Conservation (phyloP, 768 basidiomycete genomes). For the Leccinum sublutescens region DNA sequence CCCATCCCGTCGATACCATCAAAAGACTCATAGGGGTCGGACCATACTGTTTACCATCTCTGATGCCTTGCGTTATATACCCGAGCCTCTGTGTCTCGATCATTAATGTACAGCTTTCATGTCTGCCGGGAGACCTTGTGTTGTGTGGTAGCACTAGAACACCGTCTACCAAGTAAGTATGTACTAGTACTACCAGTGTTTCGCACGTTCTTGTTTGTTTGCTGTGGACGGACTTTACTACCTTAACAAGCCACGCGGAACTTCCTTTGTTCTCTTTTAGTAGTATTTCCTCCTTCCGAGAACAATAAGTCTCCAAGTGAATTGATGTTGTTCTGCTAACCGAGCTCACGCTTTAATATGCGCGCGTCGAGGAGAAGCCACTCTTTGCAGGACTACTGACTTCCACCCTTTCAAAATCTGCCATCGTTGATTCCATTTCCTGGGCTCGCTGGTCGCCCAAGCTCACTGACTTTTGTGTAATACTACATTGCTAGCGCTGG, state of each 20-base stretch:
- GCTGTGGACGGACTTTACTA: no score
- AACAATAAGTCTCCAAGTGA: slow-evolving; percentile 32
- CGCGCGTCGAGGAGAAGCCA: background rate
- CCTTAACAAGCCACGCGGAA: no score
- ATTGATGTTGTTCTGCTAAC: slow-evolving; percentile 6
- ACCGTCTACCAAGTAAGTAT: no score
- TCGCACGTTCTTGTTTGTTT: no score
- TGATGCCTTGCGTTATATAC: slow-evolving; percentile 30
- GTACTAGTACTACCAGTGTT: no score
- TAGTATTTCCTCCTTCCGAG: slow-evolving; percentile 5
- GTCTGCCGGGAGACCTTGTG: slow-evolving; percentile 11
- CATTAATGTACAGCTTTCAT: slow-evolving; percentile 2
- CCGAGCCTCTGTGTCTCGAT: slow-evolving; percentile 8
- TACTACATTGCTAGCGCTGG: slow-evolving; percentile 19
- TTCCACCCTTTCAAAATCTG: background rate
- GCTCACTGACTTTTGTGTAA: slow-evolving; percentile 11
- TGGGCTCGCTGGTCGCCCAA: slow-evolving; percentile 30
- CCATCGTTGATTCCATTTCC: slow-evolving; percentile 1
- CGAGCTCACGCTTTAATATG: slow-evolving; percentile 1
- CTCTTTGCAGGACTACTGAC: background rate
- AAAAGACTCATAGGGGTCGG: slow-evolving; percentile 10
- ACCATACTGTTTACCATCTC: slow-evolving; percentile 5
- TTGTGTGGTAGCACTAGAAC: background rate
- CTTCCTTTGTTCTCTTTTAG: no score
- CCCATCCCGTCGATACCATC: slow-evolving; percentile 32